phyloP scores from a whole-genome alignment of 2,329 filamentous ascomycete species.

The Aspergillus aculeatus region DNA sequence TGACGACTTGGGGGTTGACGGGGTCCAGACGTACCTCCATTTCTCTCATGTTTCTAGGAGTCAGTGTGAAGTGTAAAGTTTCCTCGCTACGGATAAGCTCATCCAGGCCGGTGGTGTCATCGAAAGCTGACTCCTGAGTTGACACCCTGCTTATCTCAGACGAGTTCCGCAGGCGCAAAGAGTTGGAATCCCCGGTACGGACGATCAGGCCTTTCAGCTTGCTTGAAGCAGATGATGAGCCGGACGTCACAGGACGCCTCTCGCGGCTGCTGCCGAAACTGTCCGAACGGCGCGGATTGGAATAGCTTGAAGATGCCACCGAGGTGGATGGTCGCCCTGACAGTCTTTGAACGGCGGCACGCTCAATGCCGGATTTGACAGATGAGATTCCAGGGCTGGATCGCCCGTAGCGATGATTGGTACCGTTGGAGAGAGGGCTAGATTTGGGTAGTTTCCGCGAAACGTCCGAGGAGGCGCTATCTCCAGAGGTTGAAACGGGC shows the following conservation, averaged over 20 bases:
- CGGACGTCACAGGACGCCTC: constrained; percentile 40
- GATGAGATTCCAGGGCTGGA: constrained; percentile 23
- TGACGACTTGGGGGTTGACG: background rate
- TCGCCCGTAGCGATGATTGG: constrained; percentile 22
- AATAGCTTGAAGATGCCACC: constrained; percentile 23
- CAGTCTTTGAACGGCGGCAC: constrained; percentile 44
- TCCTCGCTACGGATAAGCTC: constrained; percentile 78
- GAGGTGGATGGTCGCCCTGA: constrained; percentile 32
- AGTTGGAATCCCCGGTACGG: constrained; percentile 29
- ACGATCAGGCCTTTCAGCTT: constrained; percentile 46
- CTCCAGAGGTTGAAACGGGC: constrained; percentile 30
- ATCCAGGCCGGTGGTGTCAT: constrained; percentile 69
- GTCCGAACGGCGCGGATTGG: constrained; percentile 38
- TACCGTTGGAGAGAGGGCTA: constrained; percentile 22
- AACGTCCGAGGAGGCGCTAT: constrained; percentile 27
- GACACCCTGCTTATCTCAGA: constrained; percentile 37
- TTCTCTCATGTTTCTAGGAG: constrained; percentile 74
- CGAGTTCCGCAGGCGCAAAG: constrained; percentile 34
- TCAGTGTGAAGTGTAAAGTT: constrained; percentile 79
- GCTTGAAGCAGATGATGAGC: constrained; percentile 41
- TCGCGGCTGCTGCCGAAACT: constrained; percentile 41
- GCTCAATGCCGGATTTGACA: constrained; percentile 31
- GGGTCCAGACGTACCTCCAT: constrained; percentile 60
- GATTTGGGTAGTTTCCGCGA: constrained; percentile 30
- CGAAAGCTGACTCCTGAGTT: constrained; percentile 35